Evolutionary conservation across 2,329 filamentous ascomycete species (phyloP).

Genomic region (Emergomyces orientalis): DNA sequence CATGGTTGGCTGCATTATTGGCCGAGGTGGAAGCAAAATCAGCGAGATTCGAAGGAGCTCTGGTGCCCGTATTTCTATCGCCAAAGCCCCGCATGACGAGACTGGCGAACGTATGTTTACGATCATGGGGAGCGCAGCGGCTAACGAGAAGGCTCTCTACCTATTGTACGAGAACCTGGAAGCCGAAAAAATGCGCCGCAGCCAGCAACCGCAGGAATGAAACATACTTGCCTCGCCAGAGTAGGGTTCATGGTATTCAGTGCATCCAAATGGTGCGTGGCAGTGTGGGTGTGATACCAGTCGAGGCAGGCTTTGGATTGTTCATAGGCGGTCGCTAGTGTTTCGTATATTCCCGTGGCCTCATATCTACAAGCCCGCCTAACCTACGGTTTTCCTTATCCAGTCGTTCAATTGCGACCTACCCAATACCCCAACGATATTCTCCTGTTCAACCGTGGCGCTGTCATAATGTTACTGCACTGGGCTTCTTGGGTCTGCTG

Average conservation of each 20-base stretch:
- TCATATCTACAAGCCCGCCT: neutral
- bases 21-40: slow-evolving; percentile 89
- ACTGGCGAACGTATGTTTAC: slow-evolving; percentile 99
- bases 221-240: slow-evolving; percentile 2
- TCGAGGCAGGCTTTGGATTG: neutral
- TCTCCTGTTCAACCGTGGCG: neutral
- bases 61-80: slow-evolving; percentile 92
- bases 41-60: slow-evolving; percentile 97
- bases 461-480: neutral
- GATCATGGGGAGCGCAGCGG: slow-evolving; percentile 88
- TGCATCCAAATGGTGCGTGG: neutral
- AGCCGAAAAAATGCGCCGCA: slow-evolving; percentile 97
- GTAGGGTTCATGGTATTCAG: neutral
- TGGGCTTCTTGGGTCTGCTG: neutral
- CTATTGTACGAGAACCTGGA: slow-evolving; percentile 97
- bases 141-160: slow-evolving; percentile 92
- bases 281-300: neutral
- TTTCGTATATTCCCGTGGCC: neutral
- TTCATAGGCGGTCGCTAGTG: neutral
- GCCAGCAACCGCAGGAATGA: slow-evolving; percentile 59
- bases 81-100: slow-evolving; percentile 93
- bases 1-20: slow-evolving; percentile 99
- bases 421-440: neutral
- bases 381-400: neutral
- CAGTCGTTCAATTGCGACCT: neutral